Conservation (phyloP, 2,329 filamentous ascomycete species). For the Ophidiomyces ophidiicola region DNA sequence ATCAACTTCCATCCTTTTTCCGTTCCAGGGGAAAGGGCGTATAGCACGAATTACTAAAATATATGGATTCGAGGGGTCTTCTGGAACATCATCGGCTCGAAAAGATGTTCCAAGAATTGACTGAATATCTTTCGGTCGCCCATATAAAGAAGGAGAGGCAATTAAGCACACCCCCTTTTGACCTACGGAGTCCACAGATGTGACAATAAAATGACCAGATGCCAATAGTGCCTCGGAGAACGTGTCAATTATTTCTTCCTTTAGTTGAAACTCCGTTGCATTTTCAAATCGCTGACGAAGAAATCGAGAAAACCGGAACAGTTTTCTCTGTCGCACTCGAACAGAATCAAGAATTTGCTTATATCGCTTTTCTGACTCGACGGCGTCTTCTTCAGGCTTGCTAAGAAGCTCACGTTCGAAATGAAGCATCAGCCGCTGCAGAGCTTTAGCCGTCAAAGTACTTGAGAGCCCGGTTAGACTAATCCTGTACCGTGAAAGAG, state of each 20-base stretch:
- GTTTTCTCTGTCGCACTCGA: slow-evolving; percentile 85
- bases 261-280: slow-evolving; percentile 83
- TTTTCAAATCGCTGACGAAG: slow-evolving; percentile 92
- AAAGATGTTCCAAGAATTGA: slow-evolving; percentile 72
- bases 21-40: slow-evolving; percentile 66
- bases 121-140: slow-evolving; percentile 69
- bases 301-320: slow-evolving; percentile 88
- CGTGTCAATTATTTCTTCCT: slow-evolving; percentile 55
- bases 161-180: slow-evolving; percentile 70
- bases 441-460: slow-evolving; percentile 81
- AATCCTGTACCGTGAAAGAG: neutral
- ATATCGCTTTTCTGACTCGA: slow-evolving; percentile 93
- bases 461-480: slow-evolving; percentile 24
- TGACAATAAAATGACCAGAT: slow-evolving; percentile 78
- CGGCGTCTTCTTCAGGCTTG: slow-evolving; percentile 67
- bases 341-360: slow-evolving; percentile 93
- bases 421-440: slow-evolving; percentile 74
- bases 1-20: slow-evolving; percentile 57
- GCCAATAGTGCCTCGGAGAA: slow-evolving; percentile 70
- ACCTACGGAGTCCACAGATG: slow-evolving; percentile 52
- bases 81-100: slow-evolving; percentile 53
- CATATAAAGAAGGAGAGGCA: slow-evolving; percentile 65
- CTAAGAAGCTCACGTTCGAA: slow-evolving; percentile 85
- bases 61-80: slow-evolving; percentile 71
- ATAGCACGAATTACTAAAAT: slow-evolving; percentile 76